A percentile compares a stretch with the other conserved stretches of the same genome.
Evolutionary conservation across 257 asterid species (phyloP).

Genomic region (Euphrasia confusa): DNA sequence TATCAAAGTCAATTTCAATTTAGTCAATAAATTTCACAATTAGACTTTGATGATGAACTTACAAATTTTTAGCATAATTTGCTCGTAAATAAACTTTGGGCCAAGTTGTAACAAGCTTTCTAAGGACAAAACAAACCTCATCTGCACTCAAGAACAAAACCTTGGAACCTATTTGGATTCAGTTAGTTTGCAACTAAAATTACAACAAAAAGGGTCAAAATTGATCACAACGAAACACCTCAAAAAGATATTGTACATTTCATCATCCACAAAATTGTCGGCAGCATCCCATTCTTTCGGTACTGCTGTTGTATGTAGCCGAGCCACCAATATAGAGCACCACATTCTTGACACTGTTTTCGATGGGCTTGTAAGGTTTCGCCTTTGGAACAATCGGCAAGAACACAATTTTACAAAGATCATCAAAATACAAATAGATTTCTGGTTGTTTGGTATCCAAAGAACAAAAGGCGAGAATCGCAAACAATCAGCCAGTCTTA

Average conservation of each 20-base stretch:
- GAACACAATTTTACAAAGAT: slow-evolving; percentile 14
- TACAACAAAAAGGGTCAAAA: no score
- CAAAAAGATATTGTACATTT: slow-evolving; percentile 22
- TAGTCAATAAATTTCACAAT: no score
- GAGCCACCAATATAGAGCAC: neutral
- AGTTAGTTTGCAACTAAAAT: no score
- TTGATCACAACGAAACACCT: no score
- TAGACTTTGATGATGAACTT: no score
- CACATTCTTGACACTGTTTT: slow-evolving; percentile 15
- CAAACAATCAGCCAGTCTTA: slow-evolving; percentile 29
- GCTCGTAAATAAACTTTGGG: no score
- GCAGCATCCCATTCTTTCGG: slow-evolving; percentile 20
- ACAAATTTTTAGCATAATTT: no score
- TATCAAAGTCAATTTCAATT: no score
- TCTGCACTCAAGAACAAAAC: no score
- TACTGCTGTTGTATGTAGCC: slow-evolving; percentile 13
- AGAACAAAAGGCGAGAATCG: slow-evolving; percentile 6
- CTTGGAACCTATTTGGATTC: no score
- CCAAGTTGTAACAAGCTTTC: no score
- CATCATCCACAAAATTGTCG: slow-evolving; percentile 25
- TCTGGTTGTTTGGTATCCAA: slow-evolving; percentile 16
- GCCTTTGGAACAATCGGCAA: slow-evolving; percentile 16
- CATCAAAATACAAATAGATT: slow-evolving; percentile 4
- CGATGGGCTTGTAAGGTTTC: slow-evolving; percentile 21
- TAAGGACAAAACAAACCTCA: no score